Conservation (phyloP, 192 early-diverging fungal genomes). For the Entomortierella parvispora region DNA sequence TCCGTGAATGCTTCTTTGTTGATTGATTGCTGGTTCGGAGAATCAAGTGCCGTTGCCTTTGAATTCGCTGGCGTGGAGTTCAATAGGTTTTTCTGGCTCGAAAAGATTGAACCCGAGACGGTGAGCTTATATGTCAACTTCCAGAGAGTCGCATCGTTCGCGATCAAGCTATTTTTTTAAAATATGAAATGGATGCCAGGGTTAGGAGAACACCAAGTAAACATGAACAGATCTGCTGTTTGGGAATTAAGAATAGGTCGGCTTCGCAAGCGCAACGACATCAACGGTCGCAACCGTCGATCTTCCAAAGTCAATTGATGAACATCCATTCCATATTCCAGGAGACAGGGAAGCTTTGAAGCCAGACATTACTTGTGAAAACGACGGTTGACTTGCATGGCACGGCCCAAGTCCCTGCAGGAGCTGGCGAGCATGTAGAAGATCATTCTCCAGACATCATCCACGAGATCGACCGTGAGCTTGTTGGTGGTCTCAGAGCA, state of each 20-base stretch:
- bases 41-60: too few relatives aligned
- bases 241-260: constrained; percentile 20
- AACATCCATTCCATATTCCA: too few relatives aligned
- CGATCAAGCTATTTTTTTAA: constrained; percentile 21
- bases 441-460: constrained; percentile 40
- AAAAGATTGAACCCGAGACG: constrained; percentile 46
- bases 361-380: constrained; percentile 48
- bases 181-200: too few relatives aligned
- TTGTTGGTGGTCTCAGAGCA: neutral
- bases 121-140: constrained; percentile 32
- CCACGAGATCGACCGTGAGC: constrained; percentile 21
- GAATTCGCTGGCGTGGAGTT: too few relatives aligned
- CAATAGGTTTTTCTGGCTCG: neutral
- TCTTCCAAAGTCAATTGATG: too few relatives aligned
- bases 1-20: neutral
- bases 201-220: too few relatives aligned
- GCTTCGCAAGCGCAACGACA: too few relatives aligned
- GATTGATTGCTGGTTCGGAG: too few relatives aligned
- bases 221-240: too few relatives aligned
- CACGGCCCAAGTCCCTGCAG: constrained; percentile 32
- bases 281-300: too few relatives aligned
- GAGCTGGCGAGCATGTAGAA: constrained; percentile 29
- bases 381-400: constrained; percentile 32
- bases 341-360: too few relatives aligned
- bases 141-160: constrained; percentile 37